A percentile compares a stretch with the other conserved stretches of the same genome.
phyloP scores from a whole-genome alignment of 2,329 filamentous ascomycete genomes.

The Hypoxylon sp. region DNA sequence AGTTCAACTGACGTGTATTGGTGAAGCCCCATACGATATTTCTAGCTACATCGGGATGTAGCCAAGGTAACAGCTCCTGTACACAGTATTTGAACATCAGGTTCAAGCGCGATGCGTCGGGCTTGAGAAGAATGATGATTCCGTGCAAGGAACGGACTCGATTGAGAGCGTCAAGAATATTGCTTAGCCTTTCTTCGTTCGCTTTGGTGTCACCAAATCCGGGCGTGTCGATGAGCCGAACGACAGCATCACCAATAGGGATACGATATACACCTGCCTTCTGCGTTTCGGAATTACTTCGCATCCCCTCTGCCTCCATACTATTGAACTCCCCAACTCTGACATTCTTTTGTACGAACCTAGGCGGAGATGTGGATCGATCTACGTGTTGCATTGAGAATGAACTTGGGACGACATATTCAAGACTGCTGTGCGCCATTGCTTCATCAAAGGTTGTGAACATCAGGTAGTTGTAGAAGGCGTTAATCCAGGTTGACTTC shows the following conservation, averaged over 20 bases:
- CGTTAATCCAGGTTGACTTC: not conserved
- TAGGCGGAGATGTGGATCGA: too few relatives aligned
- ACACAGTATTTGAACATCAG: not conserved
- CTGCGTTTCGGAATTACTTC: not conserved
- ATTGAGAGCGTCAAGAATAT: too few relatives aligned
- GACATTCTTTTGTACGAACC: not conserved
- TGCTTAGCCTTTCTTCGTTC: too few relatives aligned
- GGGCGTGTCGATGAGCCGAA: not conserved
- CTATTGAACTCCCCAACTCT: not conserved
- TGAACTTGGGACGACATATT: not conserved
- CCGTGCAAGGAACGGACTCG: not conserved
- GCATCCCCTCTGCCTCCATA: not conserved
- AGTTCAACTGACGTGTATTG: not conserved
- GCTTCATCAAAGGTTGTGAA: not conserved
- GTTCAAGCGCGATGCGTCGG: not conserved
- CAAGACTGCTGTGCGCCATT: not conserved
- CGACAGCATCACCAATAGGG: not conserved
- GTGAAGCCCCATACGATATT: not conserved
- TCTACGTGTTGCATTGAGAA: constrained; percentile 2
- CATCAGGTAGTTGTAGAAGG: not conserved
- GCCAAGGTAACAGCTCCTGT: not conserved
- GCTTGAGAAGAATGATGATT: constrained; percentile 1
- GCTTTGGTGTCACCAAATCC: too few relatives aligned
- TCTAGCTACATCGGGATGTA: not conserved
- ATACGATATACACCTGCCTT: not conserved